Base-by-base conservation (phyloP, 352 stramenopile species). In the Globisporangium acanthophoron region DNA sequence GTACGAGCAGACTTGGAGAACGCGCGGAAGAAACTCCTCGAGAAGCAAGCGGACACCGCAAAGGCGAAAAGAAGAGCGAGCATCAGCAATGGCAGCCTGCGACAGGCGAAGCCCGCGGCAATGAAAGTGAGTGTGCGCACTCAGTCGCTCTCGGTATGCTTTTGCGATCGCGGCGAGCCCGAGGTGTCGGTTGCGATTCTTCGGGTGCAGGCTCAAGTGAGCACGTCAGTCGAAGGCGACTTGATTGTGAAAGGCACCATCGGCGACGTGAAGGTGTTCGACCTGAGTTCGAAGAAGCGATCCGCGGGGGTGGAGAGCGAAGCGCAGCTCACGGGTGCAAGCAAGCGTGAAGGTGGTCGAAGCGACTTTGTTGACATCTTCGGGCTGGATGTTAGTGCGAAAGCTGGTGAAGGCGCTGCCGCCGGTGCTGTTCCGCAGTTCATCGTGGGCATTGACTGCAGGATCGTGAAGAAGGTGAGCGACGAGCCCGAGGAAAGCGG, bases 1-100 rank as follows among this genome's bases (percentile, higher is more conserved):
- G 82, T 96, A 40, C 67, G 76, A 9, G 82, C 78, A 24, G 86
- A 96, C 70, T 65, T 96, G 24, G 84, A 96, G 58, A 68, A 70
- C 50, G 86, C 86, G n/a, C 74, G 83, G 24, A 83, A 87, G 35
- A 67, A 73, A 24, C 61, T 93, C 20, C 65, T 88, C 54, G 62
- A 76, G 27, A 69, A 72, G 50, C 54, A 74, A 13, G 24, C 29
- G 3, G 41, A 55, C 27, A 27, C 45, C 12, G 40, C 55, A n/a
- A 45, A 37, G 12, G 31, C 27, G n/a, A 48, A 2, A 6, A 48
- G 43, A 6, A 48, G 43, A 12, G 44, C 46, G 49, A 66, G 39
- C 31, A 41, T 45, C 11, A 29, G 13, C 56, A 61, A 15, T 55
- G 59, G 24, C 6, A 0, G 37, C 21, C 47, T 35, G n/a, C 47